Conservation (phyloP, 306 rosid genomes). For the Datisca glomerata region DNA sequence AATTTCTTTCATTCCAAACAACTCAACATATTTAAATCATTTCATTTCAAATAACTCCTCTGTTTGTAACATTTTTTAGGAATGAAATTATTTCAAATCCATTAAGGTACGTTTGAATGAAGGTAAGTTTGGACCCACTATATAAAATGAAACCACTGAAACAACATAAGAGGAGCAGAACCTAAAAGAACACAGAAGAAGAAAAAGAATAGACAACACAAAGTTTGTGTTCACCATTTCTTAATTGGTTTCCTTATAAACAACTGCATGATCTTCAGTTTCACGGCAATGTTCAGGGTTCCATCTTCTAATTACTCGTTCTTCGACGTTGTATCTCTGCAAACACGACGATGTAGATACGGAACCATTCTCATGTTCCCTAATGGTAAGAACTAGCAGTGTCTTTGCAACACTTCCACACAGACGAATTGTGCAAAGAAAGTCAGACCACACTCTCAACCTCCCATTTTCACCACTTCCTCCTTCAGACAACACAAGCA, state of each 20-base stretch:
- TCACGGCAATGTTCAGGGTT: slow-evolving; percentile 48
- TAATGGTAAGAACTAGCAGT: slow-evolving; percentile 36
- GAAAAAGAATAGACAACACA: too few relatives aligned
- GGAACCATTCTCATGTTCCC: slow-evolving; percentile 20
- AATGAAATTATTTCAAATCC: too few relatives aligned
- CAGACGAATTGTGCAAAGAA: slow-evolving; percentile 49
- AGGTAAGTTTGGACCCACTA: too few relatives aligned
- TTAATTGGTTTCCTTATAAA: slow-evolving; percentile 26
- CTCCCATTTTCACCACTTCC: slow-evolving; percentile 28
- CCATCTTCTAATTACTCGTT: slow-evolving; percentile 48
- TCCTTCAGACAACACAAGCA: slow-evolving; percentile 44
- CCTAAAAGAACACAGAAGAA: too few relatives aligned
- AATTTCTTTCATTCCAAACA: too few relatives aligned
- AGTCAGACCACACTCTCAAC: slow-evolving; percentile 64
- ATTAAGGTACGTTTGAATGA: too few relatives aligned
- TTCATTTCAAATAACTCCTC: too few relatives aligned
- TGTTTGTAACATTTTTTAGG: too few relatives aligned
- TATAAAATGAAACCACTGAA: too few relatives aligned
- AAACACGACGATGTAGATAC: slow-evolving; percentile 27
- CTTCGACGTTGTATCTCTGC: slow-evolving; percentile 27
- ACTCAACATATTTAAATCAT: too few relatives aligned
- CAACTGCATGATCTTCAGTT: slow-evolving; percentile 17
- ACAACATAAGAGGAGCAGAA: too few relatives aligned
- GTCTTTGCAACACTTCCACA: slow-evolving; percentile 62
- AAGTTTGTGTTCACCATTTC: too few relatives aligned